A percentile compares a stretch with the other conserved stretches of the same genome.
Conservation (phyloP, 2,329 filamentous ascomycete genomes). For the Talaromyces sp. region DNA sequence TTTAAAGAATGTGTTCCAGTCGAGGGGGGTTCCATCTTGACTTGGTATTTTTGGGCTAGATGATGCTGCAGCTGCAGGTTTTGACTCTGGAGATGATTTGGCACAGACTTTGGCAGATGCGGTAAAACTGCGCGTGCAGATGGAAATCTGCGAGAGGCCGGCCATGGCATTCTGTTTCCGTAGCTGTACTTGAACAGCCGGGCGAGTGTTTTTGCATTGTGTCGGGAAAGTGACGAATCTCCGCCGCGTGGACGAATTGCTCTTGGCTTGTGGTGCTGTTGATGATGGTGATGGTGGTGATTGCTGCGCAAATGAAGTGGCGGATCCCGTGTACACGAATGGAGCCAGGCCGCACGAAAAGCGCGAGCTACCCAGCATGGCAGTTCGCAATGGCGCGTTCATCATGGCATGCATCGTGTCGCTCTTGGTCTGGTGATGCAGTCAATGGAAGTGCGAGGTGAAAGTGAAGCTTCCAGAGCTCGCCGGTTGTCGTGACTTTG, state of each 20-base stretch:
- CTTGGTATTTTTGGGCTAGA: no score
- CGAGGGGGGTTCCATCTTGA: no score
- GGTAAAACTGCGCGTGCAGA: constrained; percentile 5
- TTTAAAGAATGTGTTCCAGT: constrained; percentile 91
- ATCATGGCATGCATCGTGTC: constrained; percentile 22
- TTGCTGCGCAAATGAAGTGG: constrained; percentile 9
- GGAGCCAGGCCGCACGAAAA: constrained; percentile 17
- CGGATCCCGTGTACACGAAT: constrained; percentile 15
- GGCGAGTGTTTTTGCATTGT: neutral
- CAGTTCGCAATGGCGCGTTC: constrained; percentile 28
- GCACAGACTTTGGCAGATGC: neutral
- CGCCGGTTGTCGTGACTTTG: neutral
- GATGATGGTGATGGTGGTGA: neutral
- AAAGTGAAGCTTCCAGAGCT: neutral
- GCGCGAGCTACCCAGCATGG: constrained; percentile 18
- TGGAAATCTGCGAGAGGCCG: constrained; percentile 4
- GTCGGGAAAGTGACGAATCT: constrained; percentile 4
- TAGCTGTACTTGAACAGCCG: neutral
- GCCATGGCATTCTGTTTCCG: constrained; percentile 2
- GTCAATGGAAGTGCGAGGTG: neutral
- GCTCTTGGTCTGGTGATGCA: neutral
- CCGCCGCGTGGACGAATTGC: constrained; percentile 6
- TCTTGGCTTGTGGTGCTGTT: constrained; percentile 6
- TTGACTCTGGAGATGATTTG: constrained; percentile 19
- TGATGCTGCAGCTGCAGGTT: constrained; percentile 2